Percentiles rank a stretch among this genome's conserved stretches.
Conservation (phyloP, 371 early-diverging fungal species). For the Mucor racemosus region DNA sequence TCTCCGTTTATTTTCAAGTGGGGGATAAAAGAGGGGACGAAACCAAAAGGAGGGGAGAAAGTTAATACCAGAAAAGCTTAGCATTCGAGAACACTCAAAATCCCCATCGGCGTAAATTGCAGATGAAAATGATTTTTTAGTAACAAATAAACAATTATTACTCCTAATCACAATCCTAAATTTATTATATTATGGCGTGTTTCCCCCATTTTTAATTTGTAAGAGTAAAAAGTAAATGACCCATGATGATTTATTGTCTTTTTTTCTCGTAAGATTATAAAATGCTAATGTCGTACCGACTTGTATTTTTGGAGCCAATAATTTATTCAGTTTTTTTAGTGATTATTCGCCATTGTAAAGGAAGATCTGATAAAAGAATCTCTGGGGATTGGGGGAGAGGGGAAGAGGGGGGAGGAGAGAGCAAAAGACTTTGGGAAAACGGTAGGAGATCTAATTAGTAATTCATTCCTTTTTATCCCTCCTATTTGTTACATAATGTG, state of each 20-base stretch:
- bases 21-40: background rate
- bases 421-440: background rate
- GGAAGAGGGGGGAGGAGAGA: background rate
- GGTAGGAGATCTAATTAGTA: conserved; percentile 1
- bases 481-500: background rate
- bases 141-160: background rate
- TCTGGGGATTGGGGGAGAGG: background rate
- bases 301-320: background rate
- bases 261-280: background rate
- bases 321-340: too few relatives aligned
- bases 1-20: background rate
- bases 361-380: conserved; percentile 1
- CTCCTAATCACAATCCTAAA: background rate
- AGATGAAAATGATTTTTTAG: background rate
- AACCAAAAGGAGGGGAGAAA: background rate
- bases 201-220: background rate
- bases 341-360: background rate
- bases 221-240: background rate
- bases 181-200: background rate
- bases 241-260: background rate
- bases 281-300: background rate
- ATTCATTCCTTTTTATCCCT: background rate
- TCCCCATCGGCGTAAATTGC: background rate
- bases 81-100: background rate
- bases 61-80: too few relatives aligned